Evolutionary conservation across 768 basidiomycete genomes (phyloP).

Genomic region (Tephrocybe rancida): DNA sequence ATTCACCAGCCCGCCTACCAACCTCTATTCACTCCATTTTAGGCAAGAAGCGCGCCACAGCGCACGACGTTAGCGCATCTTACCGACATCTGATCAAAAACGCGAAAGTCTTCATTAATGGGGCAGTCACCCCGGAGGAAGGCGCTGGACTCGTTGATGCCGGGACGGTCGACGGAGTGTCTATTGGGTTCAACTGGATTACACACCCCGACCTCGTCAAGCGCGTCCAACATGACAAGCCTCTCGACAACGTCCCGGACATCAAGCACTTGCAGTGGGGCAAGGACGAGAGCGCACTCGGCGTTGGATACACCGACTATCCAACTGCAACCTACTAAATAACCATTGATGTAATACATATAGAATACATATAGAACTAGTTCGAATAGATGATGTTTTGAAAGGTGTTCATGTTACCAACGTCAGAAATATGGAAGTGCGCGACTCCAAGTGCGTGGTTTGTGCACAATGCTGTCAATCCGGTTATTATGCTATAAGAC

Average conservation of each 20-base stretch:
- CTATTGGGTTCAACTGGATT: slow-evolving; percentile 39
- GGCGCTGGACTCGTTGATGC: slow-evolving; percentile 34
- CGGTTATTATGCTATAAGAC: no score
- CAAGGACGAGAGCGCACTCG: slow-evolving; percentile 22
- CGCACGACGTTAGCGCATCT: slow-evolving; percentile 40
- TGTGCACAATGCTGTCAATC: no score
- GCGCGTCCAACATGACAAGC: slow-evolving; percentile 34
- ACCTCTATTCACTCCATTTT: not conserved
- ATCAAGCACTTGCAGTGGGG: slow-evolving; percentile 28
- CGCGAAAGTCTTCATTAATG: slow-evolving; percentile 39
- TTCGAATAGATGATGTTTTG: no score
- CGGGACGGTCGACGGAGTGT: slow-evolving; percentile 36
- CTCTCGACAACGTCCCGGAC: slow-evolving; percentile 34
- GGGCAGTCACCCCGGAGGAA: slow-evolving; percentile 35
- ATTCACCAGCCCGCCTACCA: not conserved
- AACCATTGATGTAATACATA: no score
- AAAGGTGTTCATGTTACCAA: no score
- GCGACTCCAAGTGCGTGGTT: no score
- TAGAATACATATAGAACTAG: no score
- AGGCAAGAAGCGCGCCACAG: slow-evolving; percentile 37
- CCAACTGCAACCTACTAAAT: slow-evolving; percentile 27
- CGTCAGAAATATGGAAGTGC: no score
- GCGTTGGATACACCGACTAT: slow-evolving; percentile 40
- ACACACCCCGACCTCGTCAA: slow-evolving; percentile 43
- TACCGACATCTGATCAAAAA: slow-evolving; percentile 37